Base-by-base conservation (phyloP, 1,284 basidiomycete species). In the Trichosporon faecale region DNA sequence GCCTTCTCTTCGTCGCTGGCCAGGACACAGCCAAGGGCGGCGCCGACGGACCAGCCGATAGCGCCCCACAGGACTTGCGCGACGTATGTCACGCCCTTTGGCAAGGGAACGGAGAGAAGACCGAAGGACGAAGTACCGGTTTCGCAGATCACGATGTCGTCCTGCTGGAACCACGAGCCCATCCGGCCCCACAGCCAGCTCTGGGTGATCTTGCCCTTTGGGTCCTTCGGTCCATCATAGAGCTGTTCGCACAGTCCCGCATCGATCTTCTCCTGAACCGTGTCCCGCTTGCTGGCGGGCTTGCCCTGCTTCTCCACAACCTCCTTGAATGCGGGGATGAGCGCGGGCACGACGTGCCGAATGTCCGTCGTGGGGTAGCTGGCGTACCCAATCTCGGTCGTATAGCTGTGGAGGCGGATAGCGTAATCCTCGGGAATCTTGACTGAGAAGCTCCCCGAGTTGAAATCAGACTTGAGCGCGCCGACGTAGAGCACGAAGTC, bases 401-500 rank as follows among this genome's bases (percentile, higher is more conserved):
- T 87, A 76, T 90, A 89, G 0, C 92, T 94, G 83, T 98, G 95
- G 12, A 98, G 86, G 89, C 95, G 85, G 69, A 87, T 81, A 14
- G 81, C 79, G 69, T 81, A 71, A 84, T 92, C 90, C 70, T 92
- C 85, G 40, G 86, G 86, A 64, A 85, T 78, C 27, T 80, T 35
- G 80, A 84, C 12, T 81, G 86, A 68, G 90, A 90, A 79, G 65
- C 77, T 83, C 66, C 82, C 84, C 27, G 79, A 82, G 77, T 98
- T 98, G 86, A 95, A 97, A 81, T 98, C 96, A 70, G 88, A 90
- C 84, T 90, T 90, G 65, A 97, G 84, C 0, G 86, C 85, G 23
- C 95, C 95, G 71, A 97, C 86, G 46, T 91, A 92, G 35, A 98
- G 84, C 70, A 95, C 90, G 66, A 98, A 86, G 77, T 93, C 94